These are phyloP conservation scores for Acacia pycnantha DNA, from an alignment of 331 rosid genomes.

Conservation along the genomic window DNA sequence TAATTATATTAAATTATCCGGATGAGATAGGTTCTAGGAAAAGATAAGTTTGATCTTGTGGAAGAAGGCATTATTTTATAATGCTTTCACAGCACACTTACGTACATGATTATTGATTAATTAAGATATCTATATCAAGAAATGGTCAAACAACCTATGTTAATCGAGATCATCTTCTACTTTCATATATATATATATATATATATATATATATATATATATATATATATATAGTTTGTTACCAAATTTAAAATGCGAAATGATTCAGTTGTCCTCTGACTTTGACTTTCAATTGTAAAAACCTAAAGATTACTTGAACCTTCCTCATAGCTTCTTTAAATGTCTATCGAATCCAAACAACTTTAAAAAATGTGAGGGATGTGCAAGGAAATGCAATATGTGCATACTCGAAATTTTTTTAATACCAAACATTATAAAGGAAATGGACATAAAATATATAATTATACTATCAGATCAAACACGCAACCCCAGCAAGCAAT, in stretches of 20 bases:
- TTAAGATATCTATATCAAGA: neutral
- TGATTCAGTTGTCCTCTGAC: neutral
- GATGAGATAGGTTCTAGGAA: neutral
- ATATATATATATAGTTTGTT: no score
- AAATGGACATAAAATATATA: neutral
- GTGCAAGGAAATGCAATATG: no score
- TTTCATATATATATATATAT: no score
- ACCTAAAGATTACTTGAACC: neutral
- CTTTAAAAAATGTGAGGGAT: no score
- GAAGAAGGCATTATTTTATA: neutral
- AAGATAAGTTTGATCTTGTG: neutral
- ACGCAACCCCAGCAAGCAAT: neutral
- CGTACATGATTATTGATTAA: no score
- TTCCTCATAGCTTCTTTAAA: neutral
- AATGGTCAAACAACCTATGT: no score
- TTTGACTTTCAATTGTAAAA: no score
- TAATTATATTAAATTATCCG: neutral
- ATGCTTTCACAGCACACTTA: neutral
- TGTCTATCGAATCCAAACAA: no score
- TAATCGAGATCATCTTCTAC: neutral
- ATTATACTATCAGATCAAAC: no score
- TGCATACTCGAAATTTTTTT: no score
- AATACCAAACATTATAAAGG: neutral
- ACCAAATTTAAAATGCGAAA: no score
- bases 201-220: no score